Base-by-base conservation (phyloP, 805 yeast genomes). In the Yueomyces sinensis region DNA sequence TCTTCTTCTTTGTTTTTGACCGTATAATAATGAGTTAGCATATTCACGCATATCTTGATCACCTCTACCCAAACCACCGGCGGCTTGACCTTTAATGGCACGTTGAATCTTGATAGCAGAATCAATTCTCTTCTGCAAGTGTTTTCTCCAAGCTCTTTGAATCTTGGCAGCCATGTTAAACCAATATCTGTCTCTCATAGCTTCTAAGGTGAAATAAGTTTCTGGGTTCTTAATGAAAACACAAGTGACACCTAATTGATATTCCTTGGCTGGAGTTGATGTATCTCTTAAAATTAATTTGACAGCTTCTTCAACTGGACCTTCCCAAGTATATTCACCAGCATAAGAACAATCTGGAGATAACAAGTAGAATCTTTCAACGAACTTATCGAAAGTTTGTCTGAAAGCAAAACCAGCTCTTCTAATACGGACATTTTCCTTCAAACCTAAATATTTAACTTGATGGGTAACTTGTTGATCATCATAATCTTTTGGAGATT, bases 331-430 rank as follows among this genome's bases (percentile, higher is more conserved):
- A 44, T 69, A 75, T 36, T 75, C 82, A 46, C 82, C 82, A 4
- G 98, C 98, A 58, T 91, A 89, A 5, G 96, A 89, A 22, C 96
- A 87, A 45, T 76, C 72, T 4, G 84, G 74, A 1, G 95, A 84
- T 31, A 89, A 63, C 34, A 89, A 61, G 54, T 84, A 89, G 55
- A 89, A 91, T 51, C 97, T 69, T 59, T 91, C 95, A 15, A 84
- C 95, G 52, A 89, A 89, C 58, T 87, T 87, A 39, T 89, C 96
- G 58, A 86, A 91, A 0, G 95, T 82, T 44, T 93, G 94, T 60
- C 98, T 78, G 52, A 86, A 89, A 1, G 98, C 97, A 59, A 89
- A 89, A 32, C 98, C 98, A 0, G 98, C 97, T 65, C 98, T 79
- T 66, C 98, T 75, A 45, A 89, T 91, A 42, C 97, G 73, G 33